phyloP scores from a whole-genome alignment of 306 rosid genomes.

The Canavalia gladiata region DNA sequence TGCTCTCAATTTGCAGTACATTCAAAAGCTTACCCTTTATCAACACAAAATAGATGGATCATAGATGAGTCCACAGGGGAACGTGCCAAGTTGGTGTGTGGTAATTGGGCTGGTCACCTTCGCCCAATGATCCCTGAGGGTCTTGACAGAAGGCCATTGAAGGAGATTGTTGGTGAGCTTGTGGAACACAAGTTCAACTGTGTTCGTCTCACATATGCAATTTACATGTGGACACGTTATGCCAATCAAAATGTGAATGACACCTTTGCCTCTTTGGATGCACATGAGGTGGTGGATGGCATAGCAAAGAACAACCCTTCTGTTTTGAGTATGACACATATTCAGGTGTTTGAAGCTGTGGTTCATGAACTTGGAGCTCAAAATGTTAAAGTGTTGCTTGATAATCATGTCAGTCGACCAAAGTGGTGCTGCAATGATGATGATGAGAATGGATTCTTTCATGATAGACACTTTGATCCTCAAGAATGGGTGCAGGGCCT shows the following conservation, averaged over 20 bases:
- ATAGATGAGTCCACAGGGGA: conserved; percentile 50
- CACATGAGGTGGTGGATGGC: conserved; percentile 34
- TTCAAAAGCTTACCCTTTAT: conserved; percentile 54
- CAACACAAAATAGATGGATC: conserved; percentile 60
- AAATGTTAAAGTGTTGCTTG: conserved; percentile 53
- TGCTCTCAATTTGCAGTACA: not conserved
- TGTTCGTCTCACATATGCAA: conserved; percentile 61
- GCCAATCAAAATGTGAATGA: not conserved
- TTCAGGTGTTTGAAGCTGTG: conserved; percentile 50
- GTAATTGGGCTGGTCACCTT: conserved; percentile 62
- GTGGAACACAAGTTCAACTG: conserved; percentile 51
- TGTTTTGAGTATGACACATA: conserved; percentile 50
- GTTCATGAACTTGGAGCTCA: conserved; percentile 50
- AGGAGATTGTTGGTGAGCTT: conserved; percentile 45
- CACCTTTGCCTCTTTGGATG: conserved; percentile 30
- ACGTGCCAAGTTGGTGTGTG: conserved; percentile 58
- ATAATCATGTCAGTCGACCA: conserved; percentile 68
- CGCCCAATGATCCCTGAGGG: conserved; percentile 66
- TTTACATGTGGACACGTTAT: conserved; percentile 64
- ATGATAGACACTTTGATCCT: conserved; percentile 61
- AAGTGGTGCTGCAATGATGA: conserved; percentile 66
- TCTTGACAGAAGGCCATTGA: conserved; percentile 53
- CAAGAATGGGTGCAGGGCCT: conserved; percentile 67
- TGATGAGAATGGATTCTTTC: conserved; percentile 68
- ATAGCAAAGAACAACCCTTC: conserved; percentile 51